Evolutionary conservation across 495 filamentous ascomycete genomes (phyloP), one percentile per base, ranked within the genome.

Genomic region (Astrothelium subdiscretum): DNA sequence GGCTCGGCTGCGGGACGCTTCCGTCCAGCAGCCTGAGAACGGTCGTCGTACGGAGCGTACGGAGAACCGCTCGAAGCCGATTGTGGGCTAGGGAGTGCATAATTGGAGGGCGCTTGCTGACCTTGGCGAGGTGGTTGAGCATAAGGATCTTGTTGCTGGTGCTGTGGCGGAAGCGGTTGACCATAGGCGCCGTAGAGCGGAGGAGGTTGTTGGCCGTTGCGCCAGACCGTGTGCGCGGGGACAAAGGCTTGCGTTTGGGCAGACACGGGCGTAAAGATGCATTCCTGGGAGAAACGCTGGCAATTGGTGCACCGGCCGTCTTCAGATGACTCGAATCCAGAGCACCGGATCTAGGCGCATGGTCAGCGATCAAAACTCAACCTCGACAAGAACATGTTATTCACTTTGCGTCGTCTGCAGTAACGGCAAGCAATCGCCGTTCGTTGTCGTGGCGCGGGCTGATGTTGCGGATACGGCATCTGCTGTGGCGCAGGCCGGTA

Each of bases 371-470:
- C 31, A 27, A 44, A 15, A 27, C 15, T 38, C 2, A 24, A 32
- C 8, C 8, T 18, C 12, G 22, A 10, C 12, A 24, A 32, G 26
- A 15, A 3, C 42, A 32, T 32, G 31, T 32, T 42, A 60, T 80
- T 69, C 79, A 91, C 88, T 84, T 92, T 92, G 64, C 88, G 83
- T 75, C 88, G 80, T 59, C 88, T 78, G 74, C 88, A 92, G 71
- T 92, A 92, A 59, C 86, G 81, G 71, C 88, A 92, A n/a, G 88
- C 88, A 71, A 92, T 92, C 59, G 88, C 88, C 1, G 88, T 92
- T 59, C 88, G 78, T 71, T 92, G 88, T 63, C 88, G 80, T 13
- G 88, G 88, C 12, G 88, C 88, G 5, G 86, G 79, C 62, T 83
- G 86, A 63, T 66, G 48, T 15, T 63, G 66, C 27, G 62, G 20